phyloP scores from a whole-genome alignment of 1,284 basidiomycete species.

The Pseudozyma hubeiensis region DNA sequence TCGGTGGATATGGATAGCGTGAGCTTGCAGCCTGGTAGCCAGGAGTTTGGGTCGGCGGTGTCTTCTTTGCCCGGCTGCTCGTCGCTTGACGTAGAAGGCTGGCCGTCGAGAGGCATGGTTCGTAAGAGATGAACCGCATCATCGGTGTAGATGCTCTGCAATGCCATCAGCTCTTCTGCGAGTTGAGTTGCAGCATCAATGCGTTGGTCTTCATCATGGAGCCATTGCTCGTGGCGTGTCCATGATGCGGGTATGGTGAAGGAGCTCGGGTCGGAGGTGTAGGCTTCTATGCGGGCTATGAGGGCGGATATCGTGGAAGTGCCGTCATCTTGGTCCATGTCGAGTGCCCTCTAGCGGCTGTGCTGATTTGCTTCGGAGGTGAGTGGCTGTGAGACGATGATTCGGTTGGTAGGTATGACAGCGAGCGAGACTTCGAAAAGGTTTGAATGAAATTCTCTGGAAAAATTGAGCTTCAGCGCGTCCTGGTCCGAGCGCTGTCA shows the following conservation, averaged over 20 bases:
- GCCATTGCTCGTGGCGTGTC: slow-evolving; percentile 30
- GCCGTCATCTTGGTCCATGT: slow-evolving; percentile 19
- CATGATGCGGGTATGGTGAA: slow-evolving; percentile 17
- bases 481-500: slow-evolving; percentile 27
- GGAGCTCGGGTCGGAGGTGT: slow-evolving; percentile 19
- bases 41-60: slow-evolving; percentile 24
- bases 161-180: slow-evolving; percentile 59
- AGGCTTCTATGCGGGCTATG: slow-evolving; percentile 39
- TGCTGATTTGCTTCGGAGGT: too few species aligned
- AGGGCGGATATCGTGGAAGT: slow-evolving; percentile 11
- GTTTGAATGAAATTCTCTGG: neutral
- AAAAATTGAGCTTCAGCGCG: neutral
- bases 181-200: slow-evolving; percentile 42
- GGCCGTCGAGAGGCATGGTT: neutral
- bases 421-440: neutral
- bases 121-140: slow-evolving; percentile 48
- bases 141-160: slow-evolving; percentile 64
- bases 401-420: too few species aligned
- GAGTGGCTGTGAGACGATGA: too few species aligned
- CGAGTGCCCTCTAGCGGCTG: neutral
- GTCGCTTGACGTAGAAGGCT: neutral
- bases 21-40: slow-evolving; percentile 40
- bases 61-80: slow-evolving; percentile 11
- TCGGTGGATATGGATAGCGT: slow-evolving; percentile 46
- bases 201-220: slow-evolving; percentile 21